Percentiles rank a stretch among this genome's conserved stretches.
Evolutionary conservation across 2,329 filamentous ascomycete genomes (phyloP).

Genomic region (Verruconis gallopava): DNA sequence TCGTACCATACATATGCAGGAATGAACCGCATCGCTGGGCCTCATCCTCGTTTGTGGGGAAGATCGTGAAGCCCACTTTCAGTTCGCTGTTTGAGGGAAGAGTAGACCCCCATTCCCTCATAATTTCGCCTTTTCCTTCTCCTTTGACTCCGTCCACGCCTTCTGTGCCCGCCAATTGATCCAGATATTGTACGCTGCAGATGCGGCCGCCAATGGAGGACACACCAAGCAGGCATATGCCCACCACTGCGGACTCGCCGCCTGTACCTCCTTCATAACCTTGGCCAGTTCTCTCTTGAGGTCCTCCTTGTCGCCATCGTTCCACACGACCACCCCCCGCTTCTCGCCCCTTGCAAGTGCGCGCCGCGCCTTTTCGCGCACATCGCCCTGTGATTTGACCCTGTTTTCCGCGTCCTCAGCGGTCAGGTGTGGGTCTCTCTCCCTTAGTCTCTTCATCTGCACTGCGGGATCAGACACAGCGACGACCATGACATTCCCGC

Average conservation of each 20-base stretch:
- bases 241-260: conserved; percentile 69
- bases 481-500: conserved; percentile 76
- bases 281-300: conserved; percentile 52
- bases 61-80: no score
- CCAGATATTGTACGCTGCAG: conserved; percentile 59
- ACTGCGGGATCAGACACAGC: conserved; percentile 66
- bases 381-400: conserved; percentile 75
- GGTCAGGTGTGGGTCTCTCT: conserved; percentile 63
- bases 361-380: conserved; percentile 67
- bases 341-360: conserved; percentile 50
- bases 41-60: no score
- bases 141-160: conserved; percentile 51
- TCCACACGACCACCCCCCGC: conserved; percentile 75
- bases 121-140: conserved; percentile 46
- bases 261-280: conserved; percentile 51
- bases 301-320: conserved; percentile 63
- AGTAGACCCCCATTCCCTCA: no score
- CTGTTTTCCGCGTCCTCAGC: conserved; percentile 80
- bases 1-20: no score
- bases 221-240: conserved; percentile 53
- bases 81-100: no score
- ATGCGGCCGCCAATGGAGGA: conserved; percentile 60
- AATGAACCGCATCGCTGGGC: no score
- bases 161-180: conserved; percentile 57
- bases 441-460: conserved; percentile 68